Conservation (phyloP, 331 rosid species). For the Rhamnella rubrinervis region DNA sequence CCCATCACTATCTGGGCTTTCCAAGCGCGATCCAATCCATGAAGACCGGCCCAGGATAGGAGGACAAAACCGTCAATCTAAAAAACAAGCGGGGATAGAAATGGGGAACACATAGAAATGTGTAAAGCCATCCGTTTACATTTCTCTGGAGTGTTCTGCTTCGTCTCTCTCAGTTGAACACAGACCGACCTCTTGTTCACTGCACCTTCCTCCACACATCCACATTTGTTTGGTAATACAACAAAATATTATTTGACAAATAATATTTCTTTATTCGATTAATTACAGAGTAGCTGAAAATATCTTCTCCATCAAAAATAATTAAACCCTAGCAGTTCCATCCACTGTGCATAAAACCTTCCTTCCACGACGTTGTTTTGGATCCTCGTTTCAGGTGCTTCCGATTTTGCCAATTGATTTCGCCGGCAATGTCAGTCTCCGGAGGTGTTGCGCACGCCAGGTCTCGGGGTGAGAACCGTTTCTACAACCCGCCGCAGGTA, state of each 20-base stretch:
- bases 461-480: conserved; percentile 73
- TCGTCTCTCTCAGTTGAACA: not conserved
- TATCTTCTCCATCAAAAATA: not conserved
- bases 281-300: not conserved
- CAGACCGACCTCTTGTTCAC: not conserved
- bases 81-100: not conserved
- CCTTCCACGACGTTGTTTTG: conserved; percentile 34
- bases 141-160: conserved; percentile 16
- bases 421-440: conserved; percentile 56
- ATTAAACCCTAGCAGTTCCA: conserved; percentile 21
- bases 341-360: not conserved
- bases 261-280: too few relatives aligned
- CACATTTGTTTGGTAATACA: too few relatives aligned
- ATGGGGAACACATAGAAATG: too few relatives aligned
- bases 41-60: too few relatives aligned
- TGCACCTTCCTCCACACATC: too few relatives aligned
- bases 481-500: conserved; percentile 79
- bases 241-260: too few relatives aligned
- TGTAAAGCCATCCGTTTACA: not conserved
- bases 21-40: too few relatives aligned
- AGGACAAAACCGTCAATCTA: conserved; percentile 8
- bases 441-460: conserved; percentile 67
- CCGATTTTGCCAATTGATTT: not conserved
- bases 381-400: not conserved
- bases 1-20: too few relatives aligned